These are phyloP conservation scores for Picea sitchensis DNA, from an alignment of 75 land plant species.

Conservation along the genomic window DNA sequence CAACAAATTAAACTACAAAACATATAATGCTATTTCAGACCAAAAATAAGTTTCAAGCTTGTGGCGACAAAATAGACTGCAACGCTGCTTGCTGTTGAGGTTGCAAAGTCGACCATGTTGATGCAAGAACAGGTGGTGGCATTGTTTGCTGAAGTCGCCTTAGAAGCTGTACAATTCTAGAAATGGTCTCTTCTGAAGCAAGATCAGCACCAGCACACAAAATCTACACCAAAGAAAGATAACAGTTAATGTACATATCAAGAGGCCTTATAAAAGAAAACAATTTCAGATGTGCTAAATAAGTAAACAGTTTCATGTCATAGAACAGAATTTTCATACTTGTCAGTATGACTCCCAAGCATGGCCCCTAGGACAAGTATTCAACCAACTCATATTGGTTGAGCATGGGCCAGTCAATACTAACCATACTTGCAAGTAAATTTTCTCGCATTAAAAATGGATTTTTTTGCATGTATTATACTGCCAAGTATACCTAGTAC, in stretches of 20 bases:
- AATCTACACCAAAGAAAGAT: slow-evolving; percentile 19
- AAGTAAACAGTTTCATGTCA: too few species aligned
- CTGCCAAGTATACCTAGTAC: too few species aligned
- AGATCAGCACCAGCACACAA: slow-evolving; percentile 39
- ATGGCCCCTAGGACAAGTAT: too few species aligned
- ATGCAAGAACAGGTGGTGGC: slow-evolving; percentile 48
- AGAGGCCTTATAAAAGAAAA: not conserved
- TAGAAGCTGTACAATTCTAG: slow-evolving; percentile 33
- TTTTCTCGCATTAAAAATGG: too few species aligned
- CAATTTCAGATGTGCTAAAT: not conserved
- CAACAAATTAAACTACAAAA: not conserved
- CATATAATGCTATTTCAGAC: not conserved
- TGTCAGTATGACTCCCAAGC: too few species aligned
- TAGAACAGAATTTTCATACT: too few species aligned
- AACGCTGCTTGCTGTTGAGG: slow-evolving; percentile 52
- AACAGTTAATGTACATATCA: not conserved
- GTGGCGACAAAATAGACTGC: slow-evolving; percentile 35
- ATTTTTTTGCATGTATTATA: not conserved
- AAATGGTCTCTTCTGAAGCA: slow-evolving; percentile 38
- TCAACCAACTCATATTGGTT: too few species aligned
- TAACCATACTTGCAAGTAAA: too few species aligned
- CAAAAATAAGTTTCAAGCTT: not conserved
- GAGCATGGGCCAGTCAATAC: too few species aligned
- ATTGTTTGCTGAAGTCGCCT: slow-evolving; percentile 47
- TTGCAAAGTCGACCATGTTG: slow-evolving; percentile 49